Percentiles rank a stretch among this genome's conserved stretches.
phyloP scores from a whole-genome alignment of 805 yeast species.

The Kodamaea fukazawae region DNA sequence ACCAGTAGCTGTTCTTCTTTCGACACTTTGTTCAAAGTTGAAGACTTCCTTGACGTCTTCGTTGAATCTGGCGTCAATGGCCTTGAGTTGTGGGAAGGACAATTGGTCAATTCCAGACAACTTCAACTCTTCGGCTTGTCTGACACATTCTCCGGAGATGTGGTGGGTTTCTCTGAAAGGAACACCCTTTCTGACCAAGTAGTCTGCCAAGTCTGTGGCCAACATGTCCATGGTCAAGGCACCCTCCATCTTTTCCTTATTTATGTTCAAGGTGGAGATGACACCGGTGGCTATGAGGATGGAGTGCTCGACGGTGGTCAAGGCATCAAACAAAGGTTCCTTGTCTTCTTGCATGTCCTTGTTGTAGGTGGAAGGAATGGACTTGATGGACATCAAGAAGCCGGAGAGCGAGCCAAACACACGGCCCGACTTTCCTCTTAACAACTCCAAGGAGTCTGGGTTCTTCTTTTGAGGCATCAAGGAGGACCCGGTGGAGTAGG shows the following conservation, averaged over 20 bases:
- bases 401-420: slow-evolving; percentile 95
- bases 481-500: slow-evolving; percentile 97
- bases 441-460: slow-evolving; percentile 91
- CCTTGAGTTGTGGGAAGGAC: slow-evolving; percentile 70
- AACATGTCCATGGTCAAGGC: slow-evolving; percentile 98
- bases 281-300: slow-evolving; percentile 95
- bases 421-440: slow-evolving; percentile 97
- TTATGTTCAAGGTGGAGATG: slow-evolving; percentile 76
- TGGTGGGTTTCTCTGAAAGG: slow-evolving; percentile 99
- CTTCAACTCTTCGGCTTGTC: slow-evolving; percentile 75
- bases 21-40: slow-evolving; percentile 90
- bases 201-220: slow-evolving; percentile 98
- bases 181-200: slow-evolving; percentile 94
- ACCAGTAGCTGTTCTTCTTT: slow-evolving; percentile 94
- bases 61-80: slow-evolving; percentile 76
- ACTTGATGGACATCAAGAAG: slow-evolving; percentile 91
- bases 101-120: slow-evolving; percentile 85
- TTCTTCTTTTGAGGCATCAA: slow-evolving; percentile 99
- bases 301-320: slow-evolving; percentile 91
- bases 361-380: slow-evolving; percentile 97
- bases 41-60: slow-evolving; percentile 83
- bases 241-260: slow-evolving; percentile 72
- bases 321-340: slow-evolving; percentile 93
- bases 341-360: slow-evolving; percentile 99
- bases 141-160: slow-evolving; percentile 96